Base-by-base conservation (phyloP, 805 yeast species). In the Candida sanyiensis region DNA sequence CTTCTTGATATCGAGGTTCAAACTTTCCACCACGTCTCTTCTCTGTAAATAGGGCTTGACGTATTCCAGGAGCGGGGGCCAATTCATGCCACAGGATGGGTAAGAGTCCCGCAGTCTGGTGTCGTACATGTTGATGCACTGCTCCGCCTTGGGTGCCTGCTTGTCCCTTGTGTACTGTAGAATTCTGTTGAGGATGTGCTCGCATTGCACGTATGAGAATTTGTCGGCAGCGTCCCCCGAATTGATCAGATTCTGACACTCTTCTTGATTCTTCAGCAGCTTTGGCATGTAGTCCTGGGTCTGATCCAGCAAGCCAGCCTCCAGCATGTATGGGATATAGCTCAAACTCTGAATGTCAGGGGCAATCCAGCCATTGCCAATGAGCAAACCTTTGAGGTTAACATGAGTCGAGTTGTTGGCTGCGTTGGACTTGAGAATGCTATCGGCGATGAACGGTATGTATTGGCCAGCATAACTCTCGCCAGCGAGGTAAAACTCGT, bases 401-500 rank as follows among this genome's bases (percentile, higher is more conserved):
- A 70, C 47, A 3, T 48, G 35, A 8, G 42, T 22, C 4, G n/a
- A n/a, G n/a, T 34, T 31, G 5, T 44, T 39, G 1, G 42, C 44
- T 15, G 63, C 47, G 52, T 80, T 75, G 27, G 72, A 62, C 2
- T 68, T 62, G 34, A 76, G 49, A 5, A 90, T 67, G 1, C 75
- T 77, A 27, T 73, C 65, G 0, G 90, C 94, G 43, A 89, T 75
- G 58, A 83, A 85, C 1, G 98, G 97, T 38, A 93, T 83, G 57
- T 87, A 93, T 58, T 93, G 97, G 16, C 98, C 98, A 1, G 97
- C 97, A 62, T 83, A 93, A 48, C 95, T 84, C 64, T 93, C 98
- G 22, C 98, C 98, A 0, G 96, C 95, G 24, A 93, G 60, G 47
- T 78, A 76, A 2, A 93, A 64, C 21, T 85, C 83, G 44, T 81